A percentile compares a stretch with the other conserved stretches of the same genome.
Conservation (phyloP, 305 asterid species). For the Nicotiana rustica region DNA sequence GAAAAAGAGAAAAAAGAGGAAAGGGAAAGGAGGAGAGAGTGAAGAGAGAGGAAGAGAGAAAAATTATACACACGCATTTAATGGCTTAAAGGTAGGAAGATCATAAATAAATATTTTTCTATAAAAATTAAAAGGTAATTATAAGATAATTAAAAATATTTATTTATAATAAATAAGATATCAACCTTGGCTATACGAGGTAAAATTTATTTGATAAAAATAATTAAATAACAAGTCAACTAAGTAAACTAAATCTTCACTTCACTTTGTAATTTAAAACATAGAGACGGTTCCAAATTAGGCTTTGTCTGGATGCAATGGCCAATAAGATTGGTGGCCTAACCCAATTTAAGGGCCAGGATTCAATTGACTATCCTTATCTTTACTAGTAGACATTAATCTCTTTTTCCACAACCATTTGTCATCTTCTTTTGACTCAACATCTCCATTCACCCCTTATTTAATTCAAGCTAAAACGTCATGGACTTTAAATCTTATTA, state of each 20-base stretch:
- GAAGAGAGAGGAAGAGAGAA: no score
- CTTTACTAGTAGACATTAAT: background rate
- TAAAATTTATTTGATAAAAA: background rate
- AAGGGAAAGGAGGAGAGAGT: no score
- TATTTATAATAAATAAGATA: no score
- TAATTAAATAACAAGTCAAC: background rate
- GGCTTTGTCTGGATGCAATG: background rate
- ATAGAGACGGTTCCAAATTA: slow-evolving; percentile 1
- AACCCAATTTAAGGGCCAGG: background rate
- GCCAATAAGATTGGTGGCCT: slow-evolving; percentile 25
- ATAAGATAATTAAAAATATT: no score
- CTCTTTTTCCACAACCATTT: background rate
- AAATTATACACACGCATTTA: no score
- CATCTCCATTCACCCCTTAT: background rate
- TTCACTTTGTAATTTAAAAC: background rate
- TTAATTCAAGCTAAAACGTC: background rate
- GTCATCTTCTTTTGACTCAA: slow-evolving; percentile 24
- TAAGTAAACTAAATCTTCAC: slow-evolving; percentile 6
- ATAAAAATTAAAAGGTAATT: no score
- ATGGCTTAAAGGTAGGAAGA: no score
- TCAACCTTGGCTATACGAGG: no score
- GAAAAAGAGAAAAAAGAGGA: no score
- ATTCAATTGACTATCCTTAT: background rate
- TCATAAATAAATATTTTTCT: no score
- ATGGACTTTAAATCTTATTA: background rate